phyloP scores from a whole-genome alignment of 2,329 filamentous ascomycete genomes.

The Cordyceps tenuipes region DNA sequence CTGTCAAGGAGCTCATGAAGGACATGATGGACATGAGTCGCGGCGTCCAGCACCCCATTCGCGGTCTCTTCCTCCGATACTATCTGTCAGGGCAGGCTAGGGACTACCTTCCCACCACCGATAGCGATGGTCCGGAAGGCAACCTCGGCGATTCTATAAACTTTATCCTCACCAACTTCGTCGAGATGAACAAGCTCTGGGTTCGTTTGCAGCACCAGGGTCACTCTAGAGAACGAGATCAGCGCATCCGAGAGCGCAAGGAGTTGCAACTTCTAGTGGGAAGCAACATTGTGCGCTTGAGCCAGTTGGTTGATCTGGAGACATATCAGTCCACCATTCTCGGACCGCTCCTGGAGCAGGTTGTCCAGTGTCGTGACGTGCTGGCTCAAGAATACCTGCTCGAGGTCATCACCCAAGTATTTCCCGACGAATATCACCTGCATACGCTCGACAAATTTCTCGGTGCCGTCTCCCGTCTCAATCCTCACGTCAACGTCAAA shows the following conservation, averaged over 20 bases:
- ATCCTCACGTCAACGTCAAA: slow-evolving; percentile 96
- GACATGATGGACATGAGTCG: slow-evolving; percentile 99
- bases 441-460: slow-evolving; percentile 95
- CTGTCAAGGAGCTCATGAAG: slow-evolving; percentile 99
- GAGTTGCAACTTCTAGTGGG: slow-evolving; percentile 93
- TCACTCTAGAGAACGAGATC: slow-evolving; percentile 87
- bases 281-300: slow-evolving; percentile 90
- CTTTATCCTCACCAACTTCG: slow-evolving; percentile 96
- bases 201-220: slow-evolving; percentile 95
- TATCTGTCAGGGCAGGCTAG: slow-evolving; percentile 92
- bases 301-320: slow-evolving; percentile 90
- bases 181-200: slow-evolving; percentile 99
- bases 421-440: slow-evolving; percentile 96
- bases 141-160: slow-evolving; percentile 97
- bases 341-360: slow-evolving; percentile 84
- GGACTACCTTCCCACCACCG: slow-evolving; percentile 74
- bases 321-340: slow-evolving; percentile 89
- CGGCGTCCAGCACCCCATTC: slow-evolving; percentile 92
- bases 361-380: slow-evolving; percentile 95
- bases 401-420: slow-evolving; percentile 97
- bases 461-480: slow-evolving; percentile 82
- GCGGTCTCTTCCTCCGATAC: slow-evolving; percentile 90
- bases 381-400: slow-evolving; percentile 94
- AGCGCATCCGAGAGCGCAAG: slow-evolving; percentile 87
- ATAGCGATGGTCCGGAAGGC: slow-evolving; percentile 84